Evolutionary conservation across 495 filamentous ascomycete species (phyloP), one percentile per base, ranked within the genome.

Genomic region (Hypoxylon subgilvum): DNA sequence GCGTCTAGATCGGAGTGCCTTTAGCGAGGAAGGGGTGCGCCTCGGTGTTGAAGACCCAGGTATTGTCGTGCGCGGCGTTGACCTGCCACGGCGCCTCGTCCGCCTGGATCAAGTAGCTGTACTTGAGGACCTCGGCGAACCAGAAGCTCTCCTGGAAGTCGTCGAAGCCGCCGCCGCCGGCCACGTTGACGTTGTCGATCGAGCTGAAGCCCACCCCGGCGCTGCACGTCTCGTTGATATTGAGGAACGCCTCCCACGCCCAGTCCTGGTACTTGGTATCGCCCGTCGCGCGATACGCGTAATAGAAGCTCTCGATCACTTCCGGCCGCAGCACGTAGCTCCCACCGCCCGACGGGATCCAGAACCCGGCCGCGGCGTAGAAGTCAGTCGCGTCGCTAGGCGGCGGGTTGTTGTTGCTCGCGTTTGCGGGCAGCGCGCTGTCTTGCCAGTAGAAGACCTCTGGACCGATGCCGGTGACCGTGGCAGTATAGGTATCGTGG

Each of bases 81-180:
- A 90, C 82, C 69, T 90, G 86, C 78, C 82, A 90, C n/a, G 74
- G 75, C 3, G 77, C 81, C 46, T 90, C 86, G 75, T 71, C 76
- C 14, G 81, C 76, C 46, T 87, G 82, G 47, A 88, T 85, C 50
- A 96, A 64, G 68, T 89, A 95, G 17, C 79, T 74, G 72, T 96
- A 96, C 77, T 96, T 96, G 64, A 95, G 56, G 45, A 92, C 88
- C 76, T 96, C 91, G 0, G 92, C 91, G 68, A 94, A 93, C 73
- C 90, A 85, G 76, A 95, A 96, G 63, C 88, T 92, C 76, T 96
- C 91, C 78, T 92, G 87, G 66, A 86, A 85, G 59, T 95, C 85
- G 27, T 72, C 69, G 41, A 81, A 83, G 4, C 71, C 69, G 4
- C 88, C 90, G 3, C 91, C 91, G 6, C 74, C 75, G 0, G 55